Evolutionary conservation across 257 asterid genomes (phyloP).

Genomic region (Solanum piurae): DNA sequence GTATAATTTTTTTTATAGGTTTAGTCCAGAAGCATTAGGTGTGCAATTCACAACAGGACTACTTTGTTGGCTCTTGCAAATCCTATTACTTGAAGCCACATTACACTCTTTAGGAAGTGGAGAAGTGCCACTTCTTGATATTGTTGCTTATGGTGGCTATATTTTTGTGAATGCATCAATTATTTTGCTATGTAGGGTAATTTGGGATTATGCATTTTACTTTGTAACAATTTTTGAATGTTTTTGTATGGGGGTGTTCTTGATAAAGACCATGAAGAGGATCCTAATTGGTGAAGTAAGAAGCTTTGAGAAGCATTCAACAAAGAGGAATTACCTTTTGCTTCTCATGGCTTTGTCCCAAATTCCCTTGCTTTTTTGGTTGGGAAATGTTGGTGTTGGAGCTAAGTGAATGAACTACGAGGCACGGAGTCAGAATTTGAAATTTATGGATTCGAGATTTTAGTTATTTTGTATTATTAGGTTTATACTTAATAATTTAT

Average conservation of each 20-base stretch:
- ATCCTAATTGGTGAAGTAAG: constrained; percentile 19
- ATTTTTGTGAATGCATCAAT: constrained; percentile 11
- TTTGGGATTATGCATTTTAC: constrained; percentile 14
- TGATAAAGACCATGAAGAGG: constrained; percentile 23
- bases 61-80: constrained; percentile 30
- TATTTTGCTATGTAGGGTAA: constrained; percentile 9
- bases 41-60: constrained; percentile 27
- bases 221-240: constrained; percentile 12
- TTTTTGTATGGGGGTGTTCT: constrained; percentile 20
- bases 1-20: constrained; percentile 2
- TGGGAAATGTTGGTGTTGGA: constrained; percentile 15
- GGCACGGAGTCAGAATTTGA: not conserved
- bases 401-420: not conserved
- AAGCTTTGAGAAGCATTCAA: constrained; percentile 7
- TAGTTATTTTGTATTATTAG: not conserved
- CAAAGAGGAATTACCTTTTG: constrained; percentile 19
- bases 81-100: constrained; percentile 12
- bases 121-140: constrained; percentile 25
- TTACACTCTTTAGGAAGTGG: constrained; percentile 21
- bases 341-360: constrained; percentile 25
- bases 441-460: not conserved
- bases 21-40: constrained; percentile 30
- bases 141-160: constrained; percentile 23
- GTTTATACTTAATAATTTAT: too few species aligned
- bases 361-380: constrained; percentile 19